A percentile compares a stretch with the other conserved stretches of the same genome.
Evolutionary conservation across 495 filamentous ascomycete species (phyloP).

Genomic region (Trichoderma reesei): DNA sequence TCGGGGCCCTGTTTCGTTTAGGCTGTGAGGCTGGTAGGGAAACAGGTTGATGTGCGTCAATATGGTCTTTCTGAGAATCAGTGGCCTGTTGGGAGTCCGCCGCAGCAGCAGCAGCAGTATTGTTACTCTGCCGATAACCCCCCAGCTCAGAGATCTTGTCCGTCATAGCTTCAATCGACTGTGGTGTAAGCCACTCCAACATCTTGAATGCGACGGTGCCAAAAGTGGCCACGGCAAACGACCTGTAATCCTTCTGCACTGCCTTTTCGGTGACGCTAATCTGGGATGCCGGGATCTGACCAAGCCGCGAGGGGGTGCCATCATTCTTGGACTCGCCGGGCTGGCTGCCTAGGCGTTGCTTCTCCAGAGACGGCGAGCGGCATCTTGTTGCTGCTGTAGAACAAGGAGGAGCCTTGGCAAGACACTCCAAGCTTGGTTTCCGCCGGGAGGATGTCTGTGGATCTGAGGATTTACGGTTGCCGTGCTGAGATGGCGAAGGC

Average conservation of each 20-base stretch:
- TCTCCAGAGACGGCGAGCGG: not conserved
- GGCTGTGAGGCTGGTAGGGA: not conserved
- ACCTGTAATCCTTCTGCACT: conserved; percentile 64
- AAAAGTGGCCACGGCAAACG: conserved; percentile 75
- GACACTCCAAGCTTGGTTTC: not conserved
- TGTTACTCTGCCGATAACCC: not conserved
- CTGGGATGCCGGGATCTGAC: not conserved
- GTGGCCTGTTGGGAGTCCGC: not conserved
- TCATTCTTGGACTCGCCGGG: conserved; percentile 6
- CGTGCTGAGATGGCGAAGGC: not conserved
- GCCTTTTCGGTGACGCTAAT: conserved; percentile 34
- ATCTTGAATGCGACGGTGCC: conserved; percentile 67
- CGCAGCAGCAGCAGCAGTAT: not conserved
- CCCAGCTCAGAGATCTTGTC: conserved; percentile 14
- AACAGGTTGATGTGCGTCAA: not conserved
- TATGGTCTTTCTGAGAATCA: not conserved
- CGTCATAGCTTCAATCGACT: conserved; percentile 34
- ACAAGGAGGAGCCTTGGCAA: not conserved
- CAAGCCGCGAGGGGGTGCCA: not conserved
- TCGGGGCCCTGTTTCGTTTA: not conserved
- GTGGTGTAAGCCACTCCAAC: conserved; percentile 66
- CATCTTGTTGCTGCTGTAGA: not conserved
- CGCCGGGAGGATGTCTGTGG: not conserved
- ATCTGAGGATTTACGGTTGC: not conserved
- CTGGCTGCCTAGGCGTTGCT: not conserved